Percentiles rank a stretch among this genome's conserved stretches.
phyloP scores from a whole-genome alignment of 169 alveolate genomes.

The Amoebophrya sp. region DNA sequence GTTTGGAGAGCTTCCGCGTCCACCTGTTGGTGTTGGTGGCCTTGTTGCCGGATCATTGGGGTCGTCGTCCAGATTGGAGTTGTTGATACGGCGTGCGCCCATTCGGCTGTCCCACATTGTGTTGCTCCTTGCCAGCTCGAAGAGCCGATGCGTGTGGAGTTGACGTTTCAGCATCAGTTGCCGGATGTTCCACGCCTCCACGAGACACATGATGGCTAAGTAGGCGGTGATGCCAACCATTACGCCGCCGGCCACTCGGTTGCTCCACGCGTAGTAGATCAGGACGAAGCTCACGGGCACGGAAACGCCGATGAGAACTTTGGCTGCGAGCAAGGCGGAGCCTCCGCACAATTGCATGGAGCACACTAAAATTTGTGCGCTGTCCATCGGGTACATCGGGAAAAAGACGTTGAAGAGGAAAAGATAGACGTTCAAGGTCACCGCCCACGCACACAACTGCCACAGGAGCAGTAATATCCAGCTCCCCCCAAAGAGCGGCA shows the following conservation, averaged over 20 bases:
- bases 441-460: slow-evolving; percentile 20
- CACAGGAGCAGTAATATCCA: too few relatives aligned
- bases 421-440: slow-evolving; percentile 24
- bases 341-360: slow-evolving; percentile 20
- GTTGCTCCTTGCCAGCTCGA: slow-evolving; percentile 7
- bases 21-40: too few relatives aligned
- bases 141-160: slow-evolving; percentile 33
- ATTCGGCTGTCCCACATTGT: neutral
- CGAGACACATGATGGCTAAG: slow-evolving; percentile 31
- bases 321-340: slow-evolving; percentile 24
- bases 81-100: neutral
- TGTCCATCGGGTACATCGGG: slow-evolving; percentile 39
- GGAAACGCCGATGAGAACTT: neutral
- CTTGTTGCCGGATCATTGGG: too few relatives aligned
- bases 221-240: neutral
- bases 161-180: slow-evolving; percentile 20
- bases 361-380: slow-evolving; percentile 31
- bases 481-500: neutral
- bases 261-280: slow-evolving; percentile 8
- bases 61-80: neutral
- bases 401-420: slow-evolving; percentile 34
- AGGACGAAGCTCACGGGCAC: slow-evolving; percentile 6
- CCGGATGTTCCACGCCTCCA: slow-evolving; percentile 33
- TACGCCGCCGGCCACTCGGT: slow-evolving; percentile 11
- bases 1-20: too few relatives aligned